Conservation (phyloP, 495 filamentous ascomycete species). For the Opeltia flavorubescens region DNA sequence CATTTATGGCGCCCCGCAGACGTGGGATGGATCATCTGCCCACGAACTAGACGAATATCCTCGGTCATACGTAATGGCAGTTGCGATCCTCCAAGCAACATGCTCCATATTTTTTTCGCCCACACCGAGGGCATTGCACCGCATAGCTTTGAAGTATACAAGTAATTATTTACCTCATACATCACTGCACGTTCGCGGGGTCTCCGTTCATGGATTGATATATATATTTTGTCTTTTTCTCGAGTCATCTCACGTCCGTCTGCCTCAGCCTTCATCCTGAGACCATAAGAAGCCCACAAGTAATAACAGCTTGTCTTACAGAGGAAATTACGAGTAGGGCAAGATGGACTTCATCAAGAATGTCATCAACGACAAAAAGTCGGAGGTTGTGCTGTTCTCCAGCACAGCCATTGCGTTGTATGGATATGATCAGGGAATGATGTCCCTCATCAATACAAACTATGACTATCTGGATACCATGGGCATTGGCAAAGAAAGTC, state of each 20-base stretch:
- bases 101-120: too few relatives aligned
- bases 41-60: too few relatives aligned
- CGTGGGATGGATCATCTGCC: neutral
- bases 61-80: too few relatives aligned
- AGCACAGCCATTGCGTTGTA: constrained; percentile 44
- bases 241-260: neutral
- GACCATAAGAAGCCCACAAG: neutral
- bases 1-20: neutral
- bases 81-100: too few relatives aligned
- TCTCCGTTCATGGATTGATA: neutral
- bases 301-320: too few relatives aligned
- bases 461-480: constrained; percentile 39
- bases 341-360: constrained; percentile 12
- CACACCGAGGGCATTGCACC: neutral
- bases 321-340: too few relatives aligned
- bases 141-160: neutral
- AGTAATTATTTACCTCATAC: neutral
- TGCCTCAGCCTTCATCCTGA: neutral
- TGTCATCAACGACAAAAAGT: constrained; percentile 21
- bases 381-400: constrained; percentile 36
- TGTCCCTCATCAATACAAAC: constrained; percentile 47
- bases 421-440: constrained; percentile 44
- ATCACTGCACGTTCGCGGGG: neutral
- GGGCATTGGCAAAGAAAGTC: constrained; percentile 30
- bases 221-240: neutral